These are phyloP conservation scores for Ceratocystis diversiconidia DNA, from an alignment of 2,329 filamentous ascomycete species.

Conservation along the genomic window DNA sequence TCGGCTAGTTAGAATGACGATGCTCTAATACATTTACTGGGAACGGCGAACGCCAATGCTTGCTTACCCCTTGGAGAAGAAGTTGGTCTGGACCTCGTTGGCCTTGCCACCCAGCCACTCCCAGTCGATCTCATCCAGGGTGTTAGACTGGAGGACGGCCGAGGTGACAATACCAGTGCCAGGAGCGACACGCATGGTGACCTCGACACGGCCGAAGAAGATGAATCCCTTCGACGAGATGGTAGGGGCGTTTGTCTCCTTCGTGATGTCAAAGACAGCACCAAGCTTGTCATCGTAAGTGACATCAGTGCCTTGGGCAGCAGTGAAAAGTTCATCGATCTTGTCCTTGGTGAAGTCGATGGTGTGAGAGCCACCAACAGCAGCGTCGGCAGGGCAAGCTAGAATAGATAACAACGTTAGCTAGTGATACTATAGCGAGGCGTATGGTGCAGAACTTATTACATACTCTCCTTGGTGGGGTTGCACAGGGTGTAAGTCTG, in stretches of 20 bases:
- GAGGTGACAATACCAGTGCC: constrained; percentile 82
- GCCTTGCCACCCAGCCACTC: constrained; percentile 76
- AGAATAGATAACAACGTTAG: background rate
- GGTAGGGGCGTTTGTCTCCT: constrained; percentile 51
- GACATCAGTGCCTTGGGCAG: constrained; percentile 34
- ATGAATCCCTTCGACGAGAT: constrained; percentile 76
- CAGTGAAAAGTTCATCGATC: constrained; percentile 40
- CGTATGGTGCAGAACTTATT: accelerated
- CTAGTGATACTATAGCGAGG: background rate
- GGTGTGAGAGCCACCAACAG: constrained; percentile 47
- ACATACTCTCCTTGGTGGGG: constrained; percentile 37
- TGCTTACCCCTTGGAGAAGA: constrained; percentile 53
- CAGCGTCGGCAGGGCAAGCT: constrained; percentile 61
- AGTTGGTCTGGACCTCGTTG: constrained; percentile 72
- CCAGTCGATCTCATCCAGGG: constrained; percentile 89
- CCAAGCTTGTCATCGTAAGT: constrained; percentile 34
- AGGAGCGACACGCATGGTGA: constrained; percentile 61
- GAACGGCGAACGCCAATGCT: too few relatives aligned
- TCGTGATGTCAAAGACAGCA: constrained; percentile 51
- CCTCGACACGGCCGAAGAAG: constrained; percentile 85
- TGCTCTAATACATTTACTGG: too few relatives aligned
- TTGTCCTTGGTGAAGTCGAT: constrained; percentile 66
- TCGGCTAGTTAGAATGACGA: background rate
- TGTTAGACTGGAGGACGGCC: constrained; percentile 75
- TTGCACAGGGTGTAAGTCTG: constrained; percentile 45